A percentile compares a stretch with the other conserved stretches of the same genome.
These are phyloP conservation scores for Eimeria sp. DNA, from an alignment of 169 alveolate species.

Conservation along the genomic window DNA sequence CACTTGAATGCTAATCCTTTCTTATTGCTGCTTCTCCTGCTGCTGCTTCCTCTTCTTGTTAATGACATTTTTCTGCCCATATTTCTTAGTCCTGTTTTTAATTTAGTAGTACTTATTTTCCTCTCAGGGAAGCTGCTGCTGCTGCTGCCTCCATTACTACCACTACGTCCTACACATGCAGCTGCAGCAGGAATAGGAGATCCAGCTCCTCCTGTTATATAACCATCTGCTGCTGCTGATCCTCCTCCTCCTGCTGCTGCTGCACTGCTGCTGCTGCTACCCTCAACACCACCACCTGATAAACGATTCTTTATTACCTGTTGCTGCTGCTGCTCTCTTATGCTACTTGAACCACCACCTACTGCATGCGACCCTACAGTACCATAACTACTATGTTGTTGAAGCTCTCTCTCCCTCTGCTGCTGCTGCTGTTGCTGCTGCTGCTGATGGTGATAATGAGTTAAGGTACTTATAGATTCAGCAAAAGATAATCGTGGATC, in stretches of 20 bases:
- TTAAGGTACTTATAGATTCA: not conserved
- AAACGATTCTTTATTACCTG: not conserved
- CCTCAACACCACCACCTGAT: not conserved
- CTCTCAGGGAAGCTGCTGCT: slow-evolving; percentile 25
- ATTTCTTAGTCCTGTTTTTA: slow-evolving; percentile 18
- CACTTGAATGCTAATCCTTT: not conserved
- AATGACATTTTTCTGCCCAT: slow-evolving; percentile 55
- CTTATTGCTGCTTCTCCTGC: not conserved
- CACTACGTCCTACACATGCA: not conserved
- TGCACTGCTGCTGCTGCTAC: slow-evolving; percentile 1
- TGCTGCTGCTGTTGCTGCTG: slow-evolving; percentile 16
- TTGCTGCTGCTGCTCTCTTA: slow-evolving; percentile 9
- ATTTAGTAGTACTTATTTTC: slow-evolving; percentile 36
- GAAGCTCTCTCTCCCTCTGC: slow-evolving; percentile 53
- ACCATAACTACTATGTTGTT: no score
- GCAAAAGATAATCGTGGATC: slow-evolving; percentile 33
- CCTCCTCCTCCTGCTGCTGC: slow-evolving; percentile 11
- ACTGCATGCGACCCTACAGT: not conserved
- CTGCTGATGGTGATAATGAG: not conserved
- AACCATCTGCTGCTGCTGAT: not conserved
- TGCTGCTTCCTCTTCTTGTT: not conserved
- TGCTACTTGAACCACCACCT: not conserved
- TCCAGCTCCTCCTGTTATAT: no score
- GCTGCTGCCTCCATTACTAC: not conserved
- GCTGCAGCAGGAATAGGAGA: no score